phyloP scores from a whole-genome alignment of 495 filamentous ascomycete genomes.

The Stereocaulon alpinum region DNA sequence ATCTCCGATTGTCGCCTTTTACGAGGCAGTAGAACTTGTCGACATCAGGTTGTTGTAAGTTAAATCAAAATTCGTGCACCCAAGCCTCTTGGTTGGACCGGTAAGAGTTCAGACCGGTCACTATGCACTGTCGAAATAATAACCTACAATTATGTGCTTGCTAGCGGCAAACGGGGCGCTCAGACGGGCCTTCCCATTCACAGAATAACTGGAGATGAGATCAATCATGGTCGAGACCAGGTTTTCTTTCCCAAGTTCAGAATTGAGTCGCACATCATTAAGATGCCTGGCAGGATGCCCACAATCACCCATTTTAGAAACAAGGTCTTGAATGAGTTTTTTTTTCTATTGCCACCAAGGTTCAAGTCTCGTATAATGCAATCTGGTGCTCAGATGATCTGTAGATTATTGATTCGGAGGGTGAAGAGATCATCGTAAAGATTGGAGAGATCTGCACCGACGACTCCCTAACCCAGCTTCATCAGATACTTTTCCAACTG shows the following conservation, averaged over 20 bases:
- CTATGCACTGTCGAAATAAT: background rate
- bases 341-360: constrained; percentile 23
- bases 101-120: constrained; percentile 33
- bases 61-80: constrained; percentile 43
- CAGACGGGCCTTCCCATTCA: constrained; percentile 17
- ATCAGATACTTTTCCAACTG: constrained; percentile 31
- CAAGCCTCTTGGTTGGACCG: constrained; percentile 49
- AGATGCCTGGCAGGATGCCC: constrained; percentile 37
- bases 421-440: constrained; percentile 41
- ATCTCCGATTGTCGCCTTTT: constrained; percentile 26
- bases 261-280: constrained; percentile 31
- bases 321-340: constrained; percentile 33
- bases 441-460: constrained; percentile 31
- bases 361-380: constrained; percentile 37
- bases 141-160: background rate
- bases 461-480: constrained; percentile 28
- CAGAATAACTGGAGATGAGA: constrained; percentile 40
- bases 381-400: constrained; percentile 46
- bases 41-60: constrained; percentile 35
- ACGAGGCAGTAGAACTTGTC: constrained; percentile 42
- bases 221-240: constrained; percentile 35
- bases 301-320: constrained; percentile 42
- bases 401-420: constrained; percentile 46
- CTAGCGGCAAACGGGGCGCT: background rate
- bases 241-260: constrained; percentile 2